Evolutionary conservation across 352 stramenopile species (phyloP).

Genomic region (Globisporangium paroecandrum): DNA sequence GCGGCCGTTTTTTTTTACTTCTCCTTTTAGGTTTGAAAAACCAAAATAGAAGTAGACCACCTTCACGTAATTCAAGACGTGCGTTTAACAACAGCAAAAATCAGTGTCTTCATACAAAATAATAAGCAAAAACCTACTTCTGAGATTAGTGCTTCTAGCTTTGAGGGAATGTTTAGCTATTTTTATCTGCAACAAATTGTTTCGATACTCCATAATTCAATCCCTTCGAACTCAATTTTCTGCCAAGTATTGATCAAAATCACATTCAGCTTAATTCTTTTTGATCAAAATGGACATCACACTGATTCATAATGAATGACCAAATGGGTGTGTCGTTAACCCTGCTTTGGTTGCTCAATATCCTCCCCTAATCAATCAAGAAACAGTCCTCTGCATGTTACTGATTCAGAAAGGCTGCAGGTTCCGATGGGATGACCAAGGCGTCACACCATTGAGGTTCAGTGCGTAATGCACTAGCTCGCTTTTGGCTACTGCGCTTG

Average conservation of each 20-base stretch:
- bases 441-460: background rate
- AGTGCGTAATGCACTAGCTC: background rate
- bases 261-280: too few relatives aligned
- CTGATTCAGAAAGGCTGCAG: background rate
- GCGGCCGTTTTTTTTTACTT: constrained; percentile 1
- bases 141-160: background rate
- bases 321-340: too few relatives aligned
- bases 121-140: background rate
- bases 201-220: background rate
- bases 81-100: background rate
- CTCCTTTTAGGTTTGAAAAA: constrained; percentile 10
- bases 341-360: background rate
- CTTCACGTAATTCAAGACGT: background rate
- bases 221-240: background rate
- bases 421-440: background rate
- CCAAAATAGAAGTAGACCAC: background rate
- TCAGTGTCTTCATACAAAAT: background rate
- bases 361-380: background rate
- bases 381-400: background rate
- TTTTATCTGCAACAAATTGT: background rate
- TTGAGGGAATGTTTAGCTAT: background rate
- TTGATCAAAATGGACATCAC: background rate
- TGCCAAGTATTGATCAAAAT: background rate
- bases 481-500: background rate
- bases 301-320: background rate